These are phyloP conservation scores for Pyrenochaeta sp. DNA, from an alignment of 2,329 filamentous ascomycete species.

Conservation along the genomic window DNA sequence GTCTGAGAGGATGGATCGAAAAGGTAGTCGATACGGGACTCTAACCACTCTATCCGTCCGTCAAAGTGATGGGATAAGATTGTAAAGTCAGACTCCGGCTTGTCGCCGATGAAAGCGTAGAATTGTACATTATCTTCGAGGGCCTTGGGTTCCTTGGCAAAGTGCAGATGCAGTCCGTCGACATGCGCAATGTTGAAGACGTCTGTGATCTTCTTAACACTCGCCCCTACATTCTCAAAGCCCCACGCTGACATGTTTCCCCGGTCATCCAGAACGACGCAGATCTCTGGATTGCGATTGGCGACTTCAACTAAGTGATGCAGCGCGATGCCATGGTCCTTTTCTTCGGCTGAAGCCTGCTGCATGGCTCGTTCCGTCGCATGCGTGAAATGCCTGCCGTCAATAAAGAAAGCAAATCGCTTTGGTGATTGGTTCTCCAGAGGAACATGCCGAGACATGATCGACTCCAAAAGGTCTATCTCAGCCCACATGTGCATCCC, in stretches of 20 bases:
- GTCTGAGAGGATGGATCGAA: constrained; percentile 74
- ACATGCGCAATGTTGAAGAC: constrained; percentile 90
- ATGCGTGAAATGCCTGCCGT: constrained; percentile 79
- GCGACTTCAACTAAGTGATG: constrained; percentile 87
- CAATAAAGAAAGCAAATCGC: constrained; percentile 81
- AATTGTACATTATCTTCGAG: constrained; percentile 71
- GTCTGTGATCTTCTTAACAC: constrained; percentile 69
- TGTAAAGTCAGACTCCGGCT: constrained; percentile 69
- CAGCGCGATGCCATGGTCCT: constrained; percentile 73
- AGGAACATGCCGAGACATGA: constrained; percentile 64
- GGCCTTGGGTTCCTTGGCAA: constrained; percentile 41
- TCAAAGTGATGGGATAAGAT: constrained; percentile 86
- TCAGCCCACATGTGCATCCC: constrained; percentile 81
- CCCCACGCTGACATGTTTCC: constrained; percentile 94
- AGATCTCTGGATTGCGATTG: constrained; percentile 85
- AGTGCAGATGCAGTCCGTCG: constrained; percentile 61
- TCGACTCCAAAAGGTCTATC: constrained; percentile 77
- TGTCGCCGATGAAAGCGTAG: constrained; percentile 73
- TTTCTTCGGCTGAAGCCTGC: constrained; percentile 64
- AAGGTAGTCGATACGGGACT: constrained; percentile 78
- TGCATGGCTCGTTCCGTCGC: constrained; percentile 81
- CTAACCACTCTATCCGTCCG: constrained; percentile 82
- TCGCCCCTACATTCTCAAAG: constrained; percentile 83
- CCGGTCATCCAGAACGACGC: constrained; percentile 81
- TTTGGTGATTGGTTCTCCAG: constrained; percentile 52